Percentiles rank a stretch among this genome's conserved stretches.
Evolutionary conservation across 2,329 filamentous ascomycete species (phyloP).

Genomic region (Bipolaris victoriae): DNA sequence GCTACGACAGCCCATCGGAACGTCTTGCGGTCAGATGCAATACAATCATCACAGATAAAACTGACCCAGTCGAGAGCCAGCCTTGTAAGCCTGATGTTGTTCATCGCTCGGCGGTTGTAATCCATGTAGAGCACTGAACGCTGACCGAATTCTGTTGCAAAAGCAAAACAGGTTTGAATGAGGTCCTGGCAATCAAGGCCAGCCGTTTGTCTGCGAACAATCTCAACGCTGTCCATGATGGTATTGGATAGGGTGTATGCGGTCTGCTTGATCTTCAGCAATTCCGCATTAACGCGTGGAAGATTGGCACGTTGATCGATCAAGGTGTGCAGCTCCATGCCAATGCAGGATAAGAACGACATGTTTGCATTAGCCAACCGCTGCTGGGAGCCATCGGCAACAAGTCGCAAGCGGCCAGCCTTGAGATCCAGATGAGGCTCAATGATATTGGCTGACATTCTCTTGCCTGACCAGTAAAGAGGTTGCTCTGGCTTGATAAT

Average conservation of each 20-base stretch:
- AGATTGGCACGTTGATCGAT: constrained; percentile 94
- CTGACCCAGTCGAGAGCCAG: constrained; percentile 95
- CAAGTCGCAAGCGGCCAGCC: constrained; percentile 81
- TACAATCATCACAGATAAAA: constrained; percentile 96
- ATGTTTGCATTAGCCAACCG: constrained; percentile 79
- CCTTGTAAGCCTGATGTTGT: constrained; percentile 92
- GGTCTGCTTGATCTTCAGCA: constrained; percentile 94
- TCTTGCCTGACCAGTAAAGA: constrained; percentile 81
- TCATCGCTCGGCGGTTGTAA: constrained; percentile 92
- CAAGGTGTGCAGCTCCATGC: constrained; percentile 83
- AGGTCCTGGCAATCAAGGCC: constrained; percentile 91
- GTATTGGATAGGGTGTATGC: constrained; percentile 96
- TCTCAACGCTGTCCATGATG: constrained; percentile 98
- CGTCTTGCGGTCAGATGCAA: constrained; percentile 90
- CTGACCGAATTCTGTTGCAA: constrained; percentile 98
- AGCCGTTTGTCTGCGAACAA: constrained; percentile 82
- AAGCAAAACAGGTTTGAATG: constrained; percentile 96
- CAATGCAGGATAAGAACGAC: constrained; percentile 77
- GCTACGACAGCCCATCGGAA: constrained; percentile 97
- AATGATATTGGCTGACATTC: constrained; percentile 72
- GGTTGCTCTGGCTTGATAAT: constrained; percentile 81
- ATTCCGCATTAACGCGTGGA: constrained; percentile 84
- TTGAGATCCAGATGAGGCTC: constrained; percentile 86
- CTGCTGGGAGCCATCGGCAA: constrained; percentile 84
- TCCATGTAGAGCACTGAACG: constrained; percentile 95